Percentiles rank a stretch among this genome's conserved stretches.
phyloP scores from a whole-genome alignment of 345 rosid genomes.

The Punica granatum region DNA sequence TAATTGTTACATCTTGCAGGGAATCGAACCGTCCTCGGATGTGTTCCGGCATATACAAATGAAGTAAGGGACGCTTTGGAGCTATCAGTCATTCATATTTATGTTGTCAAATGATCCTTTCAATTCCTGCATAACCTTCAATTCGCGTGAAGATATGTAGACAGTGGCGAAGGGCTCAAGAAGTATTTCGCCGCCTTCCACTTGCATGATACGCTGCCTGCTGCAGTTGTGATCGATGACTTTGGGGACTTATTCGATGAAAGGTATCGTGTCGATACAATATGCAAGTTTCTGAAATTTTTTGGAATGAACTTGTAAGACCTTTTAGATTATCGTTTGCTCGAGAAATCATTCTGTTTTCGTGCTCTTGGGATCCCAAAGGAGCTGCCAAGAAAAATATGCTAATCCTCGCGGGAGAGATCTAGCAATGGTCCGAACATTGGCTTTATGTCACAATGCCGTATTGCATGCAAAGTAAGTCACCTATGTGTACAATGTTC shows the following conservation, averaged over 20 bases:
- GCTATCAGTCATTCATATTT: too few relatives aligned
- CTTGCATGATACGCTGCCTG: constrained; percentile 44
- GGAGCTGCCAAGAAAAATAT: constrained; percentile 51
- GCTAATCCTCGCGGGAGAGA: constrained; percentile 73
- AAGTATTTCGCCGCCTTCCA: constrained; percentile 88
- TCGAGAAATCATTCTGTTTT: background rate
- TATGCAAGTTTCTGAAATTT: background rate
- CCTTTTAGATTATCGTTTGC: background rate
- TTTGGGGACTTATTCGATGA: constrained; percentile 63
- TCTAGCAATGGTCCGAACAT: constrained; percentile 64
- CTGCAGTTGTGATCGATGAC: constrained; percentile 63
- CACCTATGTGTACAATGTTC: background rate
- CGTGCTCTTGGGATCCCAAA: constrained; percentile 5
- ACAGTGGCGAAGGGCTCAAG: constrained; percentile 65
- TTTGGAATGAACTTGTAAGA: background rate
- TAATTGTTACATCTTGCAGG: constrained; percentile 22
- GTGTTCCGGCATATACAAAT: constrained; percentile 57
- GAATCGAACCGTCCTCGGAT: constrained; percentile 53
- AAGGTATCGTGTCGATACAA: constrained; percentile 25
- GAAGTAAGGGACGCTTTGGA: constrained; percentile 39
- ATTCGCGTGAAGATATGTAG: constrained; percentile 50
- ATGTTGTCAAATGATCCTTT: background rate
- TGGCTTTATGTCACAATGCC: constrained; percentile 74
- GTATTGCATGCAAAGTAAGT: constrained; percentile 54
- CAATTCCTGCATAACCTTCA: background rate